Evolutionary conservation across 1,139 yeast genomes (phyloP).

Genomic region (Suhomyces kunorum): DNA sequence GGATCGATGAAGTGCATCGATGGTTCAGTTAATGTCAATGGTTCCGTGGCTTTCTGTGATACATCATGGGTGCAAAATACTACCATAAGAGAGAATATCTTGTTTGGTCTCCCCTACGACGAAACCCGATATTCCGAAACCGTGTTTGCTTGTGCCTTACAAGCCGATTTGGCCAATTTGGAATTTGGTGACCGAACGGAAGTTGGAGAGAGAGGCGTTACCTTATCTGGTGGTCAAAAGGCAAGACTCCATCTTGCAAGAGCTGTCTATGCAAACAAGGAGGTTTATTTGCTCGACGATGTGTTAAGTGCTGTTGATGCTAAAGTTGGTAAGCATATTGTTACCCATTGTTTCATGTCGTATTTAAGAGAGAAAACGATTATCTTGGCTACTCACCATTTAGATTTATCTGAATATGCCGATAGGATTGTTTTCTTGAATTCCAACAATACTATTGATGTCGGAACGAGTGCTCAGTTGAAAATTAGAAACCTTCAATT

Average conservation of each 20-base stretch:
- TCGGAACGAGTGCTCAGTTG: conserved; percentile 60
- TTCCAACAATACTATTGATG: conserved; percentile 60
- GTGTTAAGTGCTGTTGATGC: conserved; percentile 46
- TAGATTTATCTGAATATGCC: conserved; percentile 66
- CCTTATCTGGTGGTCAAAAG: conserved; percentile 46
- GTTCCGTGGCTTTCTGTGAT: conserved; percentile 46
- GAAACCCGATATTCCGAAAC: conserved; percentile 47
- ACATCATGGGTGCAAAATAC: conserved; percentile 85
- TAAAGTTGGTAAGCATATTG: conserved; percentile 74
- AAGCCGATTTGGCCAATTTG: conserved; percentile 35
- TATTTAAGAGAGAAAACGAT: conserved; percentile 61
- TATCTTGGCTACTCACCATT: conserved; percentile 81
- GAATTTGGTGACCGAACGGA: conserved; percentile 43
- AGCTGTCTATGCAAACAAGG: conserved; percentile 38
- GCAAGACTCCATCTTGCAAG: conserved; percentile 46
- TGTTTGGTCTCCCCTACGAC: conserved; percentile 56
- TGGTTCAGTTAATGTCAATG: conserved; percentile 52
- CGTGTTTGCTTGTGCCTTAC: conserved; percentile 41
- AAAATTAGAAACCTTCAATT: conserved; percentile 47
- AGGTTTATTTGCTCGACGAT: conserved; percentile 40
- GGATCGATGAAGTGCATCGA: conserved; percentile 55
- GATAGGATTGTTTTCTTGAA: conserved; percentile 70
- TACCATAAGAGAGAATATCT: conserved; percentile 71
- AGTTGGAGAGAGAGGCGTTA: conserved; percentile 47
- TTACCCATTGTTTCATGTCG: conserved; percentile 67